These are phyloP conservation scores for Oryza coarctata DNA, from an alignment of 176 grass and related monocot species.

Conservation along the genomic window DNA sequence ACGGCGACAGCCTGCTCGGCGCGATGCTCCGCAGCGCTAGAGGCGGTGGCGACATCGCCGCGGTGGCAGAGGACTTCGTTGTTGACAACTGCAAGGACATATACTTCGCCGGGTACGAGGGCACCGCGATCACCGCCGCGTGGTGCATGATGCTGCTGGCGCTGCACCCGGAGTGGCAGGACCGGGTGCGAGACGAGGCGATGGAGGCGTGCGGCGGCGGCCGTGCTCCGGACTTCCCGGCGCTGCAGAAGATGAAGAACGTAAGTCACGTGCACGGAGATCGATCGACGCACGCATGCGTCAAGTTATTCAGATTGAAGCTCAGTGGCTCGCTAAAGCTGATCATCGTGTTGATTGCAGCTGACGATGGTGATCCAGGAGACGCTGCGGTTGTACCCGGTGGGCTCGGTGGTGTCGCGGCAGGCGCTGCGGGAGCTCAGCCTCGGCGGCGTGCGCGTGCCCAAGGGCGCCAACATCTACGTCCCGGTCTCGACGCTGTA, in stretches of 20 bases:
- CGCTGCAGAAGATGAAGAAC: slow-evolving; percentile 78
- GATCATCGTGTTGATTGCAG: slow-evolving; percentile 10
- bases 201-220: slow-evolving; percentile 12
- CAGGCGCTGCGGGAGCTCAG: slow-evolving; percentile 65
- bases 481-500: slow-evolving; percentile 70
- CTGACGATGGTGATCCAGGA: slow-evolving; percentile 97
- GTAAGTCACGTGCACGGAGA: neutral
- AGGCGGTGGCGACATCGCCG: neutral
- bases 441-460: slow-evolving; percentile 59
- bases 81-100: slow-evolving; percentile 96
- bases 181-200: slow-evolving; percentile 48
- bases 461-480: slow-evolving; percentile 69
- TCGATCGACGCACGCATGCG: neutral
- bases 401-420: slow-evolving; percentile 68
- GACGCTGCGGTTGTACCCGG: slow-evolving; percentile 82
- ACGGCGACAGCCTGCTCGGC: slow-evolving; percentile 40
- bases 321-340: neutral
- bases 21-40: slow-evolving; percentile 61
- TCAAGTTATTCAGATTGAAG: too few relatives aligned
- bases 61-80: slow-evolving; percentile 55
- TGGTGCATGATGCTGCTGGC: slow-evolving; percentile 85
- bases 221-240: slow-evolving; percentile 22
- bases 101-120: slow-evolving; percentile 88
- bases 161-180: slow-evolving; percentile 83
- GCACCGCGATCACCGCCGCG: slow-evolving; percentile 62